Conservation (phyloP, 345 rosid species). For the Citropsis articulata region DNA sequence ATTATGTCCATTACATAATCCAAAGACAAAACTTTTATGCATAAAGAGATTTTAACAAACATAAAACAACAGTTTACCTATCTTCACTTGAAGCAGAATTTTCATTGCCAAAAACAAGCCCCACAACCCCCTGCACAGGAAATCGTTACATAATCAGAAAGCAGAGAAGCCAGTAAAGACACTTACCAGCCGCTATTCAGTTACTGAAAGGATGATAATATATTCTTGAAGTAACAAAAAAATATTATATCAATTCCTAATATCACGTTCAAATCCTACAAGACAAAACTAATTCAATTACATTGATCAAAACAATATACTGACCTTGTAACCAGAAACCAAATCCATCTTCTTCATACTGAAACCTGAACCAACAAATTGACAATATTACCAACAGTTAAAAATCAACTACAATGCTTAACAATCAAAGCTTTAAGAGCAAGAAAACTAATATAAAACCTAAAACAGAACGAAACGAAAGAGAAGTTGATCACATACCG, state of each 20-base stretch:
- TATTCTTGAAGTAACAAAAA: no score
- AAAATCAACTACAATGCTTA: neutral
- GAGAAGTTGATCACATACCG: neutral
- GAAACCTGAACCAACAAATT: constrained; percentile 19
- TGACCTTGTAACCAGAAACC: constrained; percentile 88
- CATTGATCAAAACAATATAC: neutral
- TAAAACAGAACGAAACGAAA: neutral
- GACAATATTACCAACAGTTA: neutral
- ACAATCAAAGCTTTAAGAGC: neutral
- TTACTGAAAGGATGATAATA: neutral
- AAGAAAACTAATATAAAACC: neutral
- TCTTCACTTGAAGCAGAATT: constrained; percentile 73
- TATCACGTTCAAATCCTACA: neutral
- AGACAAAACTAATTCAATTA: neutral
- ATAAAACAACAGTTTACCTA: constrained; percentile 39
- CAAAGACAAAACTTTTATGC: neutral
- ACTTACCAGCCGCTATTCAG: neutral
- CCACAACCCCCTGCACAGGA: constrained; percentile 81
- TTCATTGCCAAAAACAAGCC: constrained; percentile 87
- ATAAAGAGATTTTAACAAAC: neutral
- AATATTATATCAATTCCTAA: neutral
- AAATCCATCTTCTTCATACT: constrained; percentile 58
- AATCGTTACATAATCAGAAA: neutral
- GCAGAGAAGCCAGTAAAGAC: neutral
- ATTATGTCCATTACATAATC: neutral